Evolutionary conservation across 495 filamentous ascomycete genomes (phyloP), one percentile per base, ranked within the genome.

Genomic region (Lasiosphaeria hispida): DNA sequence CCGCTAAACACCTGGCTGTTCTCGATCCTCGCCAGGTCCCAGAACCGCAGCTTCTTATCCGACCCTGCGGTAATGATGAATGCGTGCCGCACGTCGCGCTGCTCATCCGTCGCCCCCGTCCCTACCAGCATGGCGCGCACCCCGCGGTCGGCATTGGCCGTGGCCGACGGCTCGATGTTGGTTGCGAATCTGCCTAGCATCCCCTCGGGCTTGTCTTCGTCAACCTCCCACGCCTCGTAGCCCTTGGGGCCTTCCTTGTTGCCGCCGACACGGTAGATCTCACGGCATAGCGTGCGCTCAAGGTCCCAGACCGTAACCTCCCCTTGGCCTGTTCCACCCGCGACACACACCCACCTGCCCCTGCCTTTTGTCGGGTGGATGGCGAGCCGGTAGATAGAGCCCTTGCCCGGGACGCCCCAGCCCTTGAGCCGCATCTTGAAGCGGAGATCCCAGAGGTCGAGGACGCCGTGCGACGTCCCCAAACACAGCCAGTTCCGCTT

Each of bases 261-360:
- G 37, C 78, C 73, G 9, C 80, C 76, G 54, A 86, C 82, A 11
- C 89, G 86, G 72, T 93, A 97, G 2, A 96, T 86, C 70, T 97
- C 93, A 58, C 91, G 83, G 63, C 95, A 97, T 56, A 87, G 81
- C 15, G 86, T 83, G 67, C 93, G 94, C 65, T 97, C 92, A 13
- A 96, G 77, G 71, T 99, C 95, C 94, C 94, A 99, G 2, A 95
- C 87, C 1, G 91, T 95, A 14, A 99, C 82, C 65, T 97, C 93
- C n/a, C 89, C 90, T 57, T 89, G 85, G 8, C 85, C 86, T n/a
- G 89, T 95, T 15, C 92, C 92, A 33, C 92, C 91, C 1, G 91
- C 86, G 8, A 97, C 87, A 63, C 88, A 92, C 2, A 97, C 85
- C 83, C 88, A 91, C 58, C 83, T 86, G 4, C 86, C 87, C 8